These are phyloP conservation scores for Hypoxylon sp. DNA, from an alignment of 2,329 filamentous ascomycete genomes.

Conservation along the genomic window DNA sequence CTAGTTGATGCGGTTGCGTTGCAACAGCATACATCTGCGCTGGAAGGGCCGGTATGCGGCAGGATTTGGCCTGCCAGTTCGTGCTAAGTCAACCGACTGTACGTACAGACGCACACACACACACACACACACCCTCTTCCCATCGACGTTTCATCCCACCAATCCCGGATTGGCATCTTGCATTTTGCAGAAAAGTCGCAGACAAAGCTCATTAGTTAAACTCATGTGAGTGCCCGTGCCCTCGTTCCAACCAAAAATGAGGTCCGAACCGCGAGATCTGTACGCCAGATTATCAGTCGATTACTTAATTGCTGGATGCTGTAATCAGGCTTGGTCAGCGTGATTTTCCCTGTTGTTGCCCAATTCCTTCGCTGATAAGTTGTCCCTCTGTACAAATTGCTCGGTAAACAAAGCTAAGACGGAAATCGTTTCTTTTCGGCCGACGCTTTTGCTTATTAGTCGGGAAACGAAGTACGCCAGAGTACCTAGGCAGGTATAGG, in stretches of 20 bases:
- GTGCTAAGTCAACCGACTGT: constrained; percentile 26
- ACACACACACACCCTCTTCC: constrained; percentile 15
- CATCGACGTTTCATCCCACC: constrained; percentile 36
- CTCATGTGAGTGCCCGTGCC: constrained; percentile 14
- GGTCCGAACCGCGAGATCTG: constrained; percentile 33
- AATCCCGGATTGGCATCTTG: constrained; percentile 31
- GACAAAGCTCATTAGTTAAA: constrained; percentile 29
- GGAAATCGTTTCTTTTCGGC: constrained; percentile 30
- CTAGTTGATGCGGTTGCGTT: constrained; percentile 36
- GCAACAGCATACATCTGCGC: constrained; percentile 23
- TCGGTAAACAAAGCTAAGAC: constrained; percentile 35
- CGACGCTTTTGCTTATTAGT: constrained; percentile 34
- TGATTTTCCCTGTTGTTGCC: constrained; percentile 17
- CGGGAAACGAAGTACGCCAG: constrained; percentile 27
- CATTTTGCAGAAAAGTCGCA: constrained; percentile 29
- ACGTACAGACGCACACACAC: constrained; percentile 12
- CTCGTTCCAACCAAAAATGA: constrained; percentile 28
- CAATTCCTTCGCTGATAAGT: constrained; percentile 34
- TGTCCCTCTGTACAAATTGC: constrained; percentile 22
- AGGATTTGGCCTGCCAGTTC: constrained; percentile 31
- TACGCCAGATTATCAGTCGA: constrained; percentile 17
- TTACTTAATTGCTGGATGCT: constrained; percentile 17
- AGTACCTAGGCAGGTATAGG: constrained; percentile 13
- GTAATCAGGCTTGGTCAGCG: constrained; percentile 26
- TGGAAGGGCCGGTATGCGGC: constrained; percentile 29